Conservation (phyloP, 2,329 filamentous ascomycete species). For the Xylaria sp. region DNA sequence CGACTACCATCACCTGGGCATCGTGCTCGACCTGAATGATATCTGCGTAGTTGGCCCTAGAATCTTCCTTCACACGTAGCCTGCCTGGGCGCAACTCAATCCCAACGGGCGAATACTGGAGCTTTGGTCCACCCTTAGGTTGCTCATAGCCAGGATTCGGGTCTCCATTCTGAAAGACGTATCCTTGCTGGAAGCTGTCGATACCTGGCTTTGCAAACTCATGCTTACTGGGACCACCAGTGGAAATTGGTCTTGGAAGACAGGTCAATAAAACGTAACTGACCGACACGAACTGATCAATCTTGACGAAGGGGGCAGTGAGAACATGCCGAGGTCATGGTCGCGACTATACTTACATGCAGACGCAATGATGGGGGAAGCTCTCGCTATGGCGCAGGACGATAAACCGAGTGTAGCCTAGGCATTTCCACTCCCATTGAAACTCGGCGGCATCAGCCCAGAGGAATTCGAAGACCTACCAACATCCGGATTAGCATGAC, state of each 20-base stretch:
- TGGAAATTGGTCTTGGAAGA: slow-evolving; percentile 42
- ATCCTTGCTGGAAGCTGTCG: slow-evolving; percentile 45
- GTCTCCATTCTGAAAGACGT: slow-evolving; percentile 44
- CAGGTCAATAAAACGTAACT: slow-evolving; percentile 25
- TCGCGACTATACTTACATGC: slow-evolving; percentile 42
- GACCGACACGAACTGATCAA: slow-evolving; percentile 7
- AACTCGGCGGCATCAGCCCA: slow-evolving; percentile 46
- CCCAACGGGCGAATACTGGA: slow-evolving; percentile 44
- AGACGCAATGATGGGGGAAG: slow-evolving; percentile 44
- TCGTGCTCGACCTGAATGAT: slow-evolving; percentile 46
- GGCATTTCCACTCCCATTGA: slow-evolving; percentile 48
- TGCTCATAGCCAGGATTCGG: slow-evolving; percentile 40
- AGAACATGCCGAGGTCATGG: background rate
- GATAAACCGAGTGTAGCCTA: slow-evolving; percentile 46
- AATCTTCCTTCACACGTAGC: slow-evolving; percentile 45
- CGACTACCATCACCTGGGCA: slow-evolving; percentile 45
- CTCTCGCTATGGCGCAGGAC: slow-evolving; percentile 46
- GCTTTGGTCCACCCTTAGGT: slow-evolving; percentile 35
- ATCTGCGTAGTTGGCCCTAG: slow-evolving; percentile 46
- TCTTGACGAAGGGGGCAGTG: background rate
- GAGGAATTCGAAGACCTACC: slow-evolving; percentile 47
- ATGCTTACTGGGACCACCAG: slow-evolving; percentile 39
- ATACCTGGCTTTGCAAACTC: slow-evolving; percentile 47
- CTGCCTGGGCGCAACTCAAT: slow-evolving; percentile 43
- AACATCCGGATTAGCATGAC: slow-evolving; percentile 15